Evolutionary conservation across 1,284 basidiomycete species (phyloP).

Genomic region (Microstroma glucosiphilum): DNA sequence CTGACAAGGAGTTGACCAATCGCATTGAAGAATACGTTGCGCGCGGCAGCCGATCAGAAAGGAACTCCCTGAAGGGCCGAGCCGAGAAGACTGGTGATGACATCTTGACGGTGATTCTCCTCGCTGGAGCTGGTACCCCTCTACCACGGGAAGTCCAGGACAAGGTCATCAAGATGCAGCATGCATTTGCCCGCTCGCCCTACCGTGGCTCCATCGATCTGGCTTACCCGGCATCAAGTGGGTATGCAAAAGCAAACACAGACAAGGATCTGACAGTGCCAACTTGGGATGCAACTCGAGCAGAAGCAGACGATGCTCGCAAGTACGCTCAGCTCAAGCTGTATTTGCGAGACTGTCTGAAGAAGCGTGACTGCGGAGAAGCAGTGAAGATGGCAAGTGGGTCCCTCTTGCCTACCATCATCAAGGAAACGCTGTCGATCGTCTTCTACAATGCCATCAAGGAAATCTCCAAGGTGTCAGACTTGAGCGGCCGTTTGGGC

Average conservation of each 20-base stretch:
- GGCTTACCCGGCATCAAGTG: conserved; percentile 40
- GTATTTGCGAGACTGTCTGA: conserved; percentile 37
- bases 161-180: conserved; percentile 15
- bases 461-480: conserved; percentile 26
- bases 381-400: conserved; percentile 39
- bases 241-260: conserved; percentile 21
- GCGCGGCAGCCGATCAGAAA: conserved; percentile 37
- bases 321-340: conserved; percentile 47
- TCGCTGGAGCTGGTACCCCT: conserved; percentile 22
- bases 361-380: conserved; percentile 43
- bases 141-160: conserved; percentile 16
- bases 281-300: conserved; percentile 26
- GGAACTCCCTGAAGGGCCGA: conserved; percentile 24
- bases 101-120: conserved; percentile 43
- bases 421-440: conserved; percentile 42
- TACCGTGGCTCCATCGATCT: conserved; percentile 31
- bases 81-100: conserved; percentile 39
- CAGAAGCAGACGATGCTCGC: conserved; percentile 33
- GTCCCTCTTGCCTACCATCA: conserved; percentile 35
- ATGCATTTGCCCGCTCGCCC: conserved; percentile 39
- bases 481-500: conserved; percentile 38
- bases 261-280: conserved; percentile 15
- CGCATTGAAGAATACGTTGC: conserved; percentile 46
- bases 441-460: conserved; percentile 43
- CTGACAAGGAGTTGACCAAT: conserved; percentile 34